phyloP scores from a whole-genome alignment of 2,329 filamentous ascomycete genomes.

The Diaporthe helianthi region DNA sequence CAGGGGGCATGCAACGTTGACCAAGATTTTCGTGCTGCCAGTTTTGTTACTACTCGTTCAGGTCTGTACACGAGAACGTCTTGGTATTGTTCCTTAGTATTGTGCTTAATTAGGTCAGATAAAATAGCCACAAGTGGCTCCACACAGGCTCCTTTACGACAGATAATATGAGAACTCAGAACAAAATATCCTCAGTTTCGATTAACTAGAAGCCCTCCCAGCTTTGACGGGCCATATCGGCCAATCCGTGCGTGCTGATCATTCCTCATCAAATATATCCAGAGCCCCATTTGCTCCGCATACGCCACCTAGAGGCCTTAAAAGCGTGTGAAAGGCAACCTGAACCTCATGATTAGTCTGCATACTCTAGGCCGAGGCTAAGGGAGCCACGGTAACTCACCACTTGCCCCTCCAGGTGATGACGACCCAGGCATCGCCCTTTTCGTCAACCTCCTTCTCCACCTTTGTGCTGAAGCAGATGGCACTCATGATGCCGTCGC shows the following conservation, averaged over 20 bases:
- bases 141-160: neutral
- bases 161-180: neutral
- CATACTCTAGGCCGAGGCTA: neutral
- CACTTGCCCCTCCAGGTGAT: conserved; percentile 87
- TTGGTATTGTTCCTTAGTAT: conserved; percentile 30
- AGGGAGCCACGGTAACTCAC: conserved; percentile 54
- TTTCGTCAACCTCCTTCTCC: conserved; percentile 89
- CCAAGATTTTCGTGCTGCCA: neutral
- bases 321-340: conserved; percentile 48
- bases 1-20: no score
- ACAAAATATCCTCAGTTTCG: neutral
- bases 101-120: conserved; percentile 2
- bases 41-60: neutral
- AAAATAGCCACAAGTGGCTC: neutral
- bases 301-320: conserved; percentile 32
- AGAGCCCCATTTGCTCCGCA: neutral
- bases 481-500: conserved; percentile 95
- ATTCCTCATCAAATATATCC: neutral
- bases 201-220: neutral
- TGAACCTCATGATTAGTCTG: conserved; percentile 33
- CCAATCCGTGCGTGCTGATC: neutral
- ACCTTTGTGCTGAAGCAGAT: conserved; percentile 91
- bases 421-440: conserved; percentile 82
- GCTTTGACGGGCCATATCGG: neutral
- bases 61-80: neutral